A percentile compares a stretch with the other conserved stretches of the same genome.
Evolutionary conservation across 768 basidiomycete genomes (phyloP).

Genomic region (Collybia sp.): DNA sequence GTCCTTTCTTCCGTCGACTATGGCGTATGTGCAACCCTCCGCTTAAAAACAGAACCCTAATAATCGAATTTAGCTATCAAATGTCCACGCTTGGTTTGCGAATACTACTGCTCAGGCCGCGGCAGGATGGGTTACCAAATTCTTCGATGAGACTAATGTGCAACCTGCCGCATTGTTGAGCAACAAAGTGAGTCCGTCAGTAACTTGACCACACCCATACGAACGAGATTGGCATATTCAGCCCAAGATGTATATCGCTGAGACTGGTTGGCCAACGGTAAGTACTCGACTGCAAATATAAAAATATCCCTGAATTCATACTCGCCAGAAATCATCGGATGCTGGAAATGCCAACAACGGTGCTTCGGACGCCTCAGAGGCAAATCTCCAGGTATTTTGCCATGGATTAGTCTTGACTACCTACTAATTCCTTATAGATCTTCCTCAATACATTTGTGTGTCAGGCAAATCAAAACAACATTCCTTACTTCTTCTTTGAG

Average conservation of each 20-base stretch:
- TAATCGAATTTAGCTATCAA: constrained; percentile 53
- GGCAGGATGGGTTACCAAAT: constrained; percentile 76
- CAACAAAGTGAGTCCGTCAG: constrained; percentile 42
- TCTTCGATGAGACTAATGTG: constrained; percentile 72
- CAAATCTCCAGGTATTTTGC: constrained; percentile 47
- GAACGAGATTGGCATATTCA: constrained; percentile 8
- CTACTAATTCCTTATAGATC: constrained; percentile 31
- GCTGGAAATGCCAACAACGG: constrained; percentile 58
- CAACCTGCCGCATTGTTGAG: constrained; percentile 46
- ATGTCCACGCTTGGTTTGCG: constrained; percentile 96
- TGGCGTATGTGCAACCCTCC: constrained; percentile 41
- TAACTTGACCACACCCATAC: neutral
- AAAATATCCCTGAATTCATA: too few relatives aligned
- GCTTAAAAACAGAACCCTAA: too few relatives aligned
- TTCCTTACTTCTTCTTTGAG: constrained; percentile 88
- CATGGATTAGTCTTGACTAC: neutral
- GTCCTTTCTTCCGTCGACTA: constrained; percentile 64
- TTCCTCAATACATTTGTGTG: constrained; percentile 92
- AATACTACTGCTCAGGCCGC: constrained; percentile 66
- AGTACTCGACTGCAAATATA: constrained; percentile 10
- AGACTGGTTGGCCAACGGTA: constrained; percentile 82
- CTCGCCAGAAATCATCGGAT: constrained; percentile 49
- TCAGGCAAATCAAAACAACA: constrained; percentile 69
- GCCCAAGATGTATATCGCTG: constrained; percentile 87
- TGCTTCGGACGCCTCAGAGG: constrained; percentile 52